Evolutionary conservation across 345 rosid genomes (phyloP).

Genomic region (Salix viminalis): DNA sequence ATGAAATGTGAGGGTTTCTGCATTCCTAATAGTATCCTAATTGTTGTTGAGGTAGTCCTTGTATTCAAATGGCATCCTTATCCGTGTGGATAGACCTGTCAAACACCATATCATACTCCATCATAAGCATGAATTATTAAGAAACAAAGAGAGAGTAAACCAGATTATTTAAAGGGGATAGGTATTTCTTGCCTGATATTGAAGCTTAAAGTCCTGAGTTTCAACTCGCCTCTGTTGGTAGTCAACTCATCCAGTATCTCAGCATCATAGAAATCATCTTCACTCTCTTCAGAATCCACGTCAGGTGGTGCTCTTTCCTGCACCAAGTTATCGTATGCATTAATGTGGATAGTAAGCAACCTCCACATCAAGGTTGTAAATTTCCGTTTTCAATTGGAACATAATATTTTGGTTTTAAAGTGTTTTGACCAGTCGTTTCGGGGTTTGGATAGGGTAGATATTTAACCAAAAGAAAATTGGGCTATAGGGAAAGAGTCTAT

Average conservation of each 20-base stretch:
- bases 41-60: neutral
- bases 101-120: slow-evolving; percentile 8
- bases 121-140: neutral
- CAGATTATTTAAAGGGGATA: neutral
- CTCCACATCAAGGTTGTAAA: too few species aligned
- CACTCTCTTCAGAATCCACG: slow-evolving; percentile 17
- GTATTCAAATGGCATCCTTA: neutral
- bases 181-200: slow-evolving; percentile 29
- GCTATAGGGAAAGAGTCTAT: neutral
- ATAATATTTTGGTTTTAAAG: too few species aligned
- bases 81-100: slow-evolving; percentile 31
- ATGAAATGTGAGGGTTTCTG: neutral
- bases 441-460: neutral
- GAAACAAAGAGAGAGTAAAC: too few species aligned
- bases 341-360: neutral
- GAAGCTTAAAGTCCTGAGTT: slow-evolving; percentile 52
- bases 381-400: too few species aligned
- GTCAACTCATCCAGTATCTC: slow-evolving; percentile 82
- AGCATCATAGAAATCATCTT: slow-evolving; percentile 55
- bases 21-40: neutral
- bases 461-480: neutral
- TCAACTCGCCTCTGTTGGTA: slow-evolving; percentile 70
- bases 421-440: too few species aligned
- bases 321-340: slow-evolving; percentile 8
- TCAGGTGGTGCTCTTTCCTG: slow-evolving; percentile 37